Conservation (phyloP, 2,329 filamentous ascomycete species). For the Fusarium sp. region DNA sequence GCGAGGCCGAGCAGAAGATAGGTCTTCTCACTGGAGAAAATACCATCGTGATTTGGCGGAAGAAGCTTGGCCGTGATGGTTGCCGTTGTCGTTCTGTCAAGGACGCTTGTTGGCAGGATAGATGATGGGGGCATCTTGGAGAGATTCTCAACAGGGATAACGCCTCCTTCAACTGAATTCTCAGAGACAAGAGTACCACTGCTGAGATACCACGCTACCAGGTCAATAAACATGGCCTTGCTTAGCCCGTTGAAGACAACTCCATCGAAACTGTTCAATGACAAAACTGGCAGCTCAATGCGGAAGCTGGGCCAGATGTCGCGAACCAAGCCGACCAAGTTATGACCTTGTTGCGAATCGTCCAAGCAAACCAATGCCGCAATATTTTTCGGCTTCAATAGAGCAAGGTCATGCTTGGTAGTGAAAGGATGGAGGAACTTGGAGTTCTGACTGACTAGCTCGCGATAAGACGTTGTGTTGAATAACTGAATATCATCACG, state of each 20-base stretch:
- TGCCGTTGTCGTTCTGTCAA: not conserved
- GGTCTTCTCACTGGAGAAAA: not conserved
- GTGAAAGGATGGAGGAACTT: not conserved
- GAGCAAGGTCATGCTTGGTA: not conserved
- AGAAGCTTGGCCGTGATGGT: not conserved
- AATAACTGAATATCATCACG: not conserved
- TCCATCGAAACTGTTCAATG: not conserved
- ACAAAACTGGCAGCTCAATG: not conserved
- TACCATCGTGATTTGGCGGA: not conserved
- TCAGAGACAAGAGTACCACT: no score
- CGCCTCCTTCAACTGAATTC: not conserved
- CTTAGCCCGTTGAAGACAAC: not conserved
- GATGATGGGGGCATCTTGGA: not conserved
- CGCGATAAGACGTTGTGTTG: not conserved
- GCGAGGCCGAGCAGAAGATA: not conserved
- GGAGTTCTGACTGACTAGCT: not conserved
- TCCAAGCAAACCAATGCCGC: not conserved
- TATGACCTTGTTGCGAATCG: not conserved
- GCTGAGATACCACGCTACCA: not conserved
- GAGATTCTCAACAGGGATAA: not conserved
- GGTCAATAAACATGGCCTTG: not conserved
- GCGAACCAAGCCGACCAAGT: not conserved
- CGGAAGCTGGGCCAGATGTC: not conserved
- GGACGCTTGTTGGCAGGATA: not conserved
- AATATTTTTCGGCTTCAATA: fast-evolving